Evolutionary conservation across 106 monocot species (phyloP).

Genomic region (Gastrodia elata): DNA sequence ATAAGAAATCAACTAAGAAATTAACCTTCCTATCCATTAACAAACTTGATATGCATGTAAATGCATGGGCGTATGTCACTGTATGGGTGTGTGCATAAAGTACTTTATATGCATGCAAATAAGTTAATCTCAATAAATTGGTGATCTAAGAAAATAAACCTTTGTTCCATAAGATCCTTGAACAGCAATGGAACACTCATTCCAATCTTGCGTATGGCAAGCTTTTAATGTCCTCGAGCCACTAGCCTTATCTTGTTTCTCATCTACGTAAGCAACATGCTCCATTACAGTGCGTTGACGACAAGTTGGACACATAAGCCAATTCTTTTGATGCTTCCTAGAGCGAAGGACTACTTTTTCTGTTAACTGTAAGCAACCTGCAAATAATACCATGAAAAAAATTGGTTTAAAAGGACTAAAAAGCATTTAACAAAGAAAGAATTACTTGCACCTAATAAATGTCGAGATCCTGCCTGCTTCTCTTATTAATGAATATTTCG

Average conservation of each 20-base stretch:
- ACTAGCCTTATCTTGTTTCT: conserved; percentile 29
- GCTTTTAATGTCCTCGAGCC: conserved; percentile 13
- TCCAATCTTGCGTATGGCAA: conserved; percentile 21
- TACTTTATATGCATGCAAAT: neutral
- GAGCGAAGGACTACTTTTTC: conserved; percentile 33
- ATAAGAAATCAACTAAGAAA: neutral
- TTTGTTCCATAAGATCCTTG: conserved; percentile 93
- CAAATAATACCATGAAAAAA: neutral
- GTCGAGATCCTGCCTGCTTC: neutral
- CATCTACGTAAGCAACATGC: conserved; percentile 77
- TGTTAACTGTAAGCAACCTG: conserved; percentile 81
- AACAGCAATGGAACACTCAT: conserved; percentile 51
- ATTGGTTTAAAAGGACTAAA: neutral
- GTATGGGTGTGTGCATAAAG: neutral
- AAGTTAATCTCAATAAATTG: neutral
- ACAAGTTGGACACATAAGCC: conserved; percentile 93
- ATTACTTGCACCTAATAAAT: neutral
- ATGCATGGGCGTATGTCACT: neutral
- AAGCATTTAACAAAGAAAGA: neutral
- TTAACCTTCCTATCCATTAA: neutral
- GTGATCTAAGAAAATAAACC: conserved; percentile 29
- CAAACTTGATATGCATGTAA: neutral
- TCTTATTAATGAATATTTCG: too few species aligned
- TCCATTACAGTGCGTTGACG: conserved; percentile 72
- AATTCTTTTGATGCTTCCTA: conserved; percentile 50